phyloP scores from a whole-genome alignment of 2,329 filamentous ascomycete species.

The Fusarium sororula region DNA sequence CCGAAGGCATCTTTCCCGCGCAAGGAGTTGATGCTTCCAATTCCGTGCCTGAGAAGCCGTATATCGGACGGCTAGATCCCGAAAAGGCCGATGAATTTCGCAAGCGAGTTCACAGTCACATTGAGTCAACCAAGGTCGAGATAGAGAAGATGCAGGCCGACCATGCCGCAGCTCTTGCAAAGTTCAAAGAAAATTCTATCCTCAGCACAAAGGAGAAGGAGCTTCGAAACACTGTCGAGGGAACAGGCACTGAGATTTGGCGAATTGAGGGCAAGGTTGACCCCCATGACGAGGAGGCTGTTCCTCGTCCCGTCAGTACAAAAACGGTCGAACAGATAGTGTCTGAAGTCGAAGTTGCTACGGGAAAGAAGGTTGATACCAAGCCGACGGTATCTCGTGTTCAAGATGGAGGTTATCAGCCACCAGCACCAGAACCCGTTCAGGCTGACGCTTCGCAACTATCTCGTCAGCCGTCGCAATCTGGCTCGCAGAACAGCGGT shows the following conservation, averaged over 20 bases:
- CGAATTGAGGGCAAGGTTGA: slow-evolving; percentile 67
- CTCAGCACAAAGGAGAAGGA: slow-evolving; percentile 80
- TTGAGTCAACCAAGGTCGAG: slow-evolving; percentile 78
- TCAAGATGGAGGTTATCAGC: slow-evolving; percentile 80
- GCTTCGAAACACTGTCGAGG: slow-evolving; percentile 72
- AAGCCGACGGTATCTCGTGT: slow-evolving; percentile 75
- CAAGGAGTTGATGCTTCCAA: slow-evolving; percentile 60
- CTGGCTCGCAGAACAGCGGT: slow-evolving; percentile 65
- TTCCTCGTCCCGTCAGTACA: slow-evolving; percentile 49
- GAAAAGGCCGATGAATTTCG: slow-evolving; percentile 87
- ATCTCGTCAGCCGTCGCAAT: slow-evolving; percentile 64
- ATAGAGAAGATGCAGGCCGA: slow-evolving; percentile 85
- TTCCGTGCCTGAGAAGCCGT: slow-evolving; percentile 63
- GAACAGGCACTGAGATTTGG: slow-evolving; percentile 68
- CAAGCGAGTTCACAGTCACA: slow-evolving; percentile 76
- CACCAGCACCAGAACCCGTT: slow-evolving; percentile 61
- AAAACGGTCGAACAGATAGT: slow-evolving; percentile 77
- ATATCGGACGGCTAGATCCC: slow-evolving; percentile 71
- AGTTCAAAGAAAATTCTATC: slow-evolving; percentile 74
- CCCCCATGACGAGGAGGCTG: slow-evolving; percentile 58
- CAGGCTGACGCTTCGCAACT: slow-evolving; percentile 48
- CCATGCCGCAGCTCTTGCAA: slow-evolving; percentile 79
- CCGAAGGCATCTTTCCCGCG: slow-evolving; percentile 83
- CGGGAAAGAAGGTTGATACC: slow-evolving; percentile 72
- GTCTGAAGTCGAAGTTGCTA: slow-evolving; percentile 74